Base-by-base conservation (phyloP, 257 asterid species). In the Solanum chiquidenum region DNA sequence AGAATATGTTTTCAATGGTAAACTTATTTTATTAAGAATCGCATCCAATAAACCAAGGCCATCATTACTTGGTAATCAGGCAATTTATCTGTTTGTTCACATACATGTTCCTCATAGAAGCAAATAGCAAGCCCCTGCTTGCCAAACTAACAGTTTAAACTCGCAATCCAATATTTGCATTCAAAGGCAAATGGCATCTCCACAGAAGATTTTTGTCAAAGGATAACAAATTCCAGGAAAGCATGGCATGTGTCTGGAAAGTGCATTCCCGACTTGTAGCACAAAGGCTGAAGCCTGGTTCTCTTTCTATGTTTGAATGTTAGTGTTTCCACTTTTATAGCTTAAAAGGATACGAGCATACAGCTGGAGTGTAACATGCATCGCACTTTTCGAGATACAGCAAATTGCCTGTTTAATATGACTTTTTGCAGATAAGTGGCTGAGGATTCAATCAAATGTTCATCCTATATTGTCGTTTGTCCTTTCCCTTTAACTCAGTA, bases 401-500 rank as follows among this genome's bases (percentile, higher is more conserved):
- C 6, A 79, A 79, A 14, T 25, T 27, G 37, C 16, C 66, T 27
- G 3, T 16, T 79, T 4, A 44, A 29, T 18, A 35, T 25, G 73
- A 86, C 64, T 74, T 23, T 62, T 62, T 31, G 18, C 80, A 16
- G 55, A 8, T 77, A 12, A 74, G 33, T 64, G 68, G 18, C 66
- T 66, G 31, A 2, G 83, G 74, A 66, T 55, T 82, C 87, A 82
- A 87, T 72, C 42, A 77, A 46, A 71, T 62, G 85, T 86, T 46
- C 86, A 29, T 84, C n/a, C 89, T 68, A 58, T 44, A 35, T 58
- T 68, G 69, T 29, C 6, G 5, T 82, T 49, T n/a, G 44, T 18
- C 88, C 85, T 83, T 86, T 90, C 89, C 73, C 86, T 79, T 87
- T 86, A 93, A 85, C 90, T 44, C 88, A 89, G 92, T 82, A 88